Percentiles rank a stretch among this genome's conserved stretches.
Evolutionary conservation across 106 monocot species (phyloP).

Genomic region (Gastrodia elata): DNA sequence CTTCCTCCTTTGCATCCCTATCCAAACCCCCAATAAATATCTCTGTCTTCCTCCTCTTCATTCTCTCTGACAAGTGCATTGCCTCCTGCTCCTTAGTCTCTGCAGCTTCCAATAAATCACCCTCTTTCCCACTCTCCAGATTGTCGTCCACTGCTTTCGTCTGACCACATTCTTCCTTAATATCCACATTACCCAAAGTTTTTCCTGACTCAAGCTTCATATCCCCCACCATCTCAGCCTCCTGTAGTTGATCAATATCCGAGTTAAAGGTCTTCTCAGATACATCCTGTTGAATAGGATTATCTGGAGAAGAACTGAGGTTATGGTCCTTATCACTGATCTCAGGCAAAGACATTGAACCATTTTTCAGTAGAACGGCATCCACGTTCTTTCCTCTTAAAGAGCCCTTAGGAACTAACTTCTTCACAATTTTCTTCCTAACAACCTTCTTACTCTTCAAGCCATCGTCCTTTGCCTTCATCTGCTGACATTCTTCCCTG

Average conservation of each 20-base stretch:
- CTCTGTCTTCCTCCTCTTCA: slow-evolving; percentile 61
- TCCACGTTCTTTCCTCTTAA: slow-evolving; percentile 9
- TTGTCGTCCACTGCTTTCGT: not conserved
- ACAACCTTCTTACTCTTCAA: slow-evolving; percentile 23
- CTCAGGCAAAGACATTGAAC: not conserved
- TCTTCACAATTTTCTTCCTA: slow-evolving; percentile 46
- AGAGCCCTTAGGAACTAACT: slow-evolving; percentile 27
- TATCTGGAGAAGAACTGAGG: not conserved
- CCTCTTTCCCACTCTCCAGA: slow-evolving; percentile 16
- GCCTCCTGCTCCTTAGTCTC: slow-evolving; percentile 14
- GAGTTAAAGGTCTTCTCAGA: not conserved
- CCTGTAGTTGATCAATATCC: not conserved
- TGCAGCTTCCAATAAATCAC: not conserved
- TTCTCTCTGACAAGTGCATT: slow-evolving; percentile 40
- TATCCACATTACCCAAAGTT: not conserved
- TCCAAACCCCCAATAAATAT: slow-evolving; percentile 79
- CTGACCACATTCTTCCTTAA: slow-evolving; percentile 4
- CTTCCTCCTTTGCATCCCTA: slow-evolving; percentile 70
- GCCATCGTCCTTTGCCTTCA: slow-evolving; percentile 5
- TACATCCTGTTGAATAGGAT: not conserved
- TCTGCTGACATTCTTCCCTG: not conserved
- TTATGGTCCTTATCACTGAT: not conserved
- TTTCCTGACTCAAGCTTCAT: not conserved
- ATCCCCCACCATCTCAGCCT: not conserved
- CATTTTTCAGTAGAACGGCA: not conserved